A percentile compares a stretch with the other conserved stretches of the same genome.
phyloP scores from a whole-genome alignment of 2,329 filamentous ascomycete genomes.

The Chrysoporthe cubensis region DNA sequence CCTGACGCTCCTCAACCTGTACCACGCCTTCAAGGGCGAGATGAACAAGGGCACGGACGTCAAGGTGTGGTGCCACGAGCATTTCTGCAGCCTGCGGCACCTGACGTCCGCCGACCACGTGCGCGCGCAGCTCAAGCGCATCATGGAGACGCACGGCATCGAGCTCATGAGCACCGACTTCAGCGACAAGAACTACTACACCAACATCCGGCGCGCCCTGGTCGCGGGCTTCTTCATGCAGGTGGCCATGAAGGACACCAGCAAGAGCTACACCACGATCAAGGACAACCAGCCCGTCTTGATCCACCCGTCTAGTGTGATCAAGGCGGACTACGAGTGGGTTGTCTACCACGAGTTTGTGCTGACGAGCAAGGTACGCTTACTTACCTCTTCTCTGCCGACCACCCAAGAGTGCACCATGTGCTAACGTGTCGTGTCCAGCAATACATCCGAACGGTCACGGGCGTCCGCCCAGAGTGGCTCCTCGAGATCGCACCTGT shows the following conservation, averaged over 20 bases:
- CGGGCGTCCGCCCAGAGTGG: constrained; percentile 92
- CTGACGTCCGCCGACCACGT: constrained; percentile 94
- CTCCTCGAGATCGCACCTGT: constrained; percentile 89
- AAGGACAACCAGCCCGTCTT: constrained; percentile 96
- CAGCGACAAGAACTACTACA: constrained; percentile 96
- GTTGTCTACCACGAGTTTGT: constrained; percentile 99
- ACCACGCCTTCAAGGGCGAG: constrained; percentile 91
- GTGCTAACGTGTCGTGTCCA: constrained; percentile 50
- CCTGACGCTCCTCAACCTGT: constrained; percentile 93
- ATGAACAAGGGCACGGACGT: constrained; percentile 67
- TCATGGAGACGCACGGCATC: constrained; percentile 92
- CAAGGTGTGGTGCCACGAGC: constrained; percentile 95
- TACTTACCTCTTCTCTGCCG: no score
- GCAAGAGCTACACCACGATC: constrained; percentile 92
- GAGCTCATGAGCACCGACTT: constrained; percentile 89
- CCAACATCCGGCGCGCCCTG: constrained; percentile 90
- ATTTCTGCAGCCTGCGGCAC: constrained; percentile 89
- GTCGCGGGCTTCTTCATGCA: constrained; percentile 99
- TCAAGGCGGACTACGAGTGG: constrained; percentile 91
- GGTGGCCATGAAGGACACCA: constrained; percentile 90
- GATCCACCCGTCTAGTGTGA: constrained; percentile 89
- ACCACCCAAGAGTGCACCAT: no score
- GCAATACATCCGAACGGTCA: constrained; percentile 96
- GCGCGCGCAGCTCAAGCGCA: constrained; percentile 85
- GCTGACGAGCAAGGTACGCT: constrained; percentile 66